Percentiles rank a stretch among this genome's conserved stretches.
Evolutionary conservation across 768 basidiomycete genomes (phyloP).

Genomic region (Exidia glandulosa): DNA sequence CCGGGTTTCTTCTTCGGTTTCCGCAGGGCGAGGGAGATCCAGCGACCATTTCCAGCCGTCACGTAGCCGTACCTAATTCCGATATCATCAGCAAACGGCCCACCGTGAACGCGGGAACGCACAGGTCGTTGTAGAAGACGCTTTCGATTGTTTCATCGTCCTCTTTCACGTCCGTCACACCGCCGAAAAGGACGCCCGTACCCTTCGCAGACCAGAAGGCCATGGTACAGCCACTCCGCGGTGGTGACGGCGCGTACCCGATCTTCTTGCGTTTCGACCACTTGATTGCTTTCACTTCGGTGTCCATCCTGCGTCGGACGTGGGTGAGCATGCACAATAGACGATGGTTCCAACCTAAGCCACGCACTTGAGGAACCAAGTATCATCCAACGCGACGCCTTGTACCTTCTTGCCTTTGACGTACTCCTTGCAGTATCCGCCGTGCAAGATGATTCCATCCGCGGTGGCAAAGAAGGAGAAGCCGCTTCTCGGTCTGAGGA

Average conservation of each 20-base stretch:
- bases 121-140: slow-evolving; percentile 84
- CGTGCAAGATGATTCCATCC: slow-evolving; percentile 74
- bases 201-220: slow-evolving; percentile 51
- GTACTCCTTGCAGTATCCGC: slow-evolving; percentile 89
- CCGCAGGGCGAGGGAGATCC: slow-evolving; percentile 66
- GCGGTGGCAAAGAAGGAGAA: slow-evolving; percentile 73
- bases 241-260: slow-evolving; percentile 50
- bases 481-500: slow-evolving; percentile 55
- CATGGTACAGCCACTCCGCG: slow-evolving; percentile 83
- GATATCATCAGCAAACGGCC: neutral
- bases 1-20: slow-evolving; percentile 42
- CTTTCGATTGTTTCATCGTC: slow-evolving; percentile 78
- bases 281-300: slow-evolving; percentile 43
- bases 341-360: slow-evolving; percentile 4
- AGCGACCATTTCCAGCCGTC: slow-evolving; percentile 58
- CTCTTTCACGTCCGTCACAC: slow-evolving; percentile 78
- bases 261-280: slow-evolving; percentile 81
- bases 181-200: slow-evolving; percentile 76
- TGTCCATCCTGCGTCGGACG: slow-evolving; percentile 24
- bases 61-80: slow-evolving; percentile 63
- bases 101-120: slow-evolving; percentile 12
- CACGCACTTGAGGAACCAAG: slow-evolving; percentile 70
- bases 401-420: slow-evolving; percentile 59
- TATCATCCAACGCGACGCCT: slow-evolving; percentile 83
- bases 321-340: neutral